These are phyloP conservation scores for Tetrastigma voinierianum DNA, from an alignment of 164 flowering plant genomes.

Conservation along the genomic window DNA sequence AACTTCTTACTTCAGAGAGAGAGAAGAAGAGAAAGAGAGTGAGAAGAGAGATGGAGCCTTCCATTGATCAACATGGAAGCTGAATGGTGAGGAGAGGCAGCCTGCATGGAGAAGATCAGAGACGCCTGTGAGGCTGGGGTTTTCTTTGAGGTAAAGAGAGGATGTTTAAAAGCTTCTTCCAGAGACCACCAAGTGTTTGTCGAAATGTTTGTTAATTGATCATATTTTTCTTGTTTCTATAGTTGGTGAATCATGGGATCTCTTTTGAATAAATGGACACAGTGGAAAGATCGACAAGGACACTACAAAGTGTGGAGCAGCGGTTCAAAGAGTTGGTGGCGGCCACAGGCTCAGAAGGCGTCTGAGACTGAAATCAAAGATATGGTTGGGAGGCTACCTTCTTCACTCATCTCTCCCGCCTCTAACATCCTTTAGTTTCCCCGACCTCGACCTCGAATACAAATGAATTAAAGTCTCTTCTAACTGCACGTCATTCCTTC, in stretches of 20 bases:
- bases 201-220: background rate
- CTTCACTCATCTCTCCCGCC: conserved; percentile 75
- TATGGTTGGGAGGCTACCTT: conserved; percentile 90
- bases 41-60: conserved; percentile 49
- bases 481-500: background rate
- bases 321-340: conserved; percentile 77
- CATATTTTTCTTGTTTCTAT: background rate
- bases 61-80: conserved; percentile 77
- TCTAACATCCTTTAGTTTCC: conserved; percentile 79
- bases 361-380: conserved; percentile 50
- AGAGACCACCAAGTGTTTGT: too few species aligned
- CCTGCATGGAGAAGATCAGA: conserved; percentile 56
- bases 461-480: conserved; percentile 32
- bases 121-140: conserved; percentile 97
- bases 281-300: conserved; percentile 70
- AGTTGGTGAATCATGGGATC: conserved; percentile 84
- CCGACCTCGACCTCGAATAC: conserved; percentile 74
- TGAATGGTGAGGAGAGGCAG: conserved; percentile 58
- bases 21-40: conserved; percentile 1
- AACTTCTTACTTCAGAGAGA: conserved; percentile 10
- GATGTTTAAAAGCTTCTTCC: background rate
- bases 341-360: conserved; percentile 53
- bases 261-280: conserved; percentile 66
- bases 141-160: conserved; percentile 90
- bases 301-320: conserved; percentile 80